Conservation (phyloP, 495 filamentous ascomycete genomes). For the Entonaema liquescens region DNA sequence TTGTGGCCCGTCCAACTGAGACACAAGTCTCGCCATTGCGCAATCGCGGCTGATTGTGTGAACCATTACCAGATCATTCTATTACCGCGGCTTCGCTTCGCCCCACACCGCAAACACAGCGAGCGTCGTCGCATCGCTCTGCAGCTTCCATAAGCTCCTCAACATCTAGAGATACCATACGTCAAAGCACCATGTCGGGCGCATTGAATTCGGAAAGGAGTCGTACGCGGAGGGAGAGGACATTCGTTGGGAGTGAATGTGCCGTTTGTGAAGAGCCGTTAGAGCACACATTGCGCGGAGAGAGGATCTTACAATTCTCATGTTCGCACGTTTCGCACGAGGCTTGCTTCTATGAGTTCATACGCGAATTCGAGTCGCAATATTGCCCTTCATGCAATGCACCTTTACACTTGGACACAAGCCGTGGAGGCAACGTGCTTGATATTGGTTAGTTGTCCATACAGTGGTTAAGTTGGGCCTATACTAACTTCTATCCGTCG, state of each 20-base stretch:
- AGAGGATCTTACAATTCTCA: constrained; percentile 94
- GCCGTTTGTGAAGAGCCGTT: constrained; percentile 97
- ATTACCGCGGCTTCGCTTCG: constrained; percentile 48
- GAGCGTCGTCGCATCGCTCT: constrained; percentile 57
- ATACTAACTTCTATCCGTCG: constrained; percentile 28
- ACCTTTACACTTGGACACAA: constrained; percentile 91
- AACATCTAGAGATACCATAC: constrained; percentile 50
- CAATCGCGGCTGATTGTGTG: constrained; percentile 36
- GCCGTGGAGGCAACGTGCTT: constrained; percentile 91
- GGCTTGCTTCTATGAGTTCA: constrained; percentile 99
- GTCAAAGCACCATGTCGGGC: constrained; percentile 45
- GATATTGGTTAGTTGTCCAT: constrained; percentile 78
- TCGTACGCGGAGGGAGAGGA: constrained; percentile 86
- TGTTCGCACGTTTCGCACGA: constrained; percentile 97
- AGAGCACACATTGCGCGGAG: constrained; percentile 94
- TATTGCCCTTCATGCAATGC: constrained; percentile 96
- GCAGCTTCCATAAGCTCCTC: constrained; percentile 51
- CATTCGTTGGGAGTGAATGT: constrained; percentile 93
- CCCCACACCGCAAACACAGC: constrained; percentile 32
- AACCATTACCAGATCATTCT: constrained; percentile 48
- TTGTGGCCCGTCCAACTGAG: constrained; percentile 9
- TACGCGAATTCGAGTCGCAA: constrained; percentile 93
- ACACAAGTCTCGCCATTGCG: constrained; percentile 19
- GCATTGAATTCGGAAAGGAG: constrained; percentile 83
- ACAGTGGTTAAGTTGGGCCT: constrained; percentile 12